Evolutionary conservation across 2,329 filamentous ascomycete genomes (phyloP).

Genomic region (Aspergillus pseudoviridinutans): DNA sequence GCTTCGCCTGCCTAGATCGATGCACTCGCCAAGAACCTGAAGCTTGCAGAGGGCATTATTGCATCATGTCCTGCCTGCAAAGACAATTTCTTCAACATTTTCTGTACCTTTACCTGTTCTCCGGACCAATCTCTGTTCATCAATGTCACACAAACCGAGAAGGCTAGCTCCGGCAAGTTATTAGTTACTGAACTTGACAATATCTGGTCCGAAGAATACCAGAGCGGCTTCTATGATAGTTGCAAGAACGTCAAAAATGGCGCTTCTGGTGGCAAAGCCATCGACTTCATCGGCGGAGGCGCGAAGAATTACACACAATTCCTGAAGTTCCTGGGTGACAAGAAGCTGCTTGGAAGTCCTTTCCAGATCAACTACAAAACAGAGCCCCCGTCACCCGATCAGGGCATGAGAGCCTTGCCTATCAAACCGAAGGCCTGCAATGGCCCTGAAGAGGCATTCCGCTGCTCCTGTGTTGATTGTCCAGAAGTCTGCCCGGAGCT

Average conservation of each 20-base stretch:
- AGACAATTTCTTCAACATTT: constrained; percentile 96
- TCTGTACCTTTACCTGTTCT: constrained; percentile 97
- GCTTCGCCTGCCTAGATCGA: constrained; percentile 55
- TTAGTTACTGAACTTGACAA: constrained; percentile 90
- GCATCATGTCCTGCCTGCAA: constrained; percentile 94
- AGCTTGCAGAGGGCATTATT: constrained; percentile 83
- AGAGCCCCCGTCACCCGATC: constrained; percentile 53
- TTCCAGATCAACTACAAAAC: constrained; percentile 93
- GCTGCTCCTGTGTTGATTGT: constrained; percentile 93
- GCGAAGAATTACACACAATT: constrained; percentile 86
- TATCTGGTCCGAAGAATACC: constrained; percentile 78
- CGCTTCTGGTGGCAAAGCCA: constrained; percentile 85
- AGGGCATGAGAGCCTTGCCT: constrained; percentile 66
- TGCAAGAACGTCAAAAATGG: constrained; percentile 99
- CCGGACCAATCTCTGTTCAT: constrained; percentile 94
- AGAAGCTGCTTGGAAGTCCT: constrained; percentile 83
- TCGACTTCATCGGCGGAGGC: constrained; percentile 92
- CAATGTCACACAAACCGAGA: constrained; percentile 76
- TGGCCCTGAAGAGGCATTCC: constrained; percentile 76
- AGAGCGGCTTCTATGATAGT: constrained; percentile 86
- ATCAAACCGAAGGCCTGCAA: constrained; percentile 83
- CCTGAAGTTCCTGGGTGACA: constrained; percentile 87
- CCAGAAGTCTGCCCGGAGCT: constrained; percentile 78
- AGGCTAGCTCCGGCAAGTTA: constrained; percentile 49
- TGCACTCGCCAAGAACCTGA: constrained; percentile 75